A percentile compares a stretch with the other conserved stretches of the same genome.
Conservation (phyloP, 2,329 filamentous ascomycete species). For the Emmonsiellopsis sp. region DNA sequence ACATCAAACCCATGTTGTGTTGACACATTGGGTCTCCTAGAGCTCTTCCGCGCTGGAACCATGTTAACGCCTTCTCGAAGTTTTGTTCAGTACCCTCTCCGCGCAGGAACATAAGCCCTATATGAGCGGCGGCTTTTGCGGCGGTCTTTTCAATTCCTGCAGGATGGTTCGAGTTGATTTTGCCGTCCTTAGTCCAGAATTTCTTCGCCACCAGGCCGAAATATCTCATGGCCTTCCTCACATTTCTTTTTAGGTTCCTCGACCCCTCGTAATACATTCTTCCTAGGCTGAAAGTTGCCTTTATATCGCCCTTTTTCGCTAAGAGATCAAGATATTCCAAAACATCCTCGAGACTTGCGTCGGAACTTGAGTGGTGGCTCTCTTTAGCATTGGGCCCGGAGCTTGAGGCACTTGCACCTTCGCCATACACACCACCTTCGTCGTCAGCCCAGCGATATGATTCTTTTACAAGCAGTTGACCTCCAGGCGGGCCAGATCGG, state of each 20-base stretch:
- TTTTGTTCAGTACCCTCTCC: slow-evolving; percentile 77
- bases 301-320: slow-evolving; percentile 80
- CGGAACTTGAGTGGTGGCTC: slow-evolving; percentile 65
- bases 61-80: slow-evolving; percentile 63
- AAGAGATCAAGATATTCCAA: slow-evolving; percentile 88
- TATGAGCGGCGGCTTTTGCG: slow-evolving; percentile 72
- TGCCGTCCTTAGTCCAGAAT: slow-evolving; percentile 77
- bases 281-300: slow-evolving; percentile 76
- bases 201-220: slow-evolving; percentile 70
- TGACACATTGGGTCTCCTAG: slow-evolving; percentile 76
- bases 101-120: slow-evolving; percentile 81
- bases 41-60: slow-evolving; percentile 71
- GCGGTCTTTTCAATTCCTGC: slow-evolving; percentile 67
- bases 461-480: slow-evolving; percentile 65
- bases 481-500: slow-evolving; percentile 81
- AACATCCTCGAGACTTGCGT: slow-evolving; percentile 84
- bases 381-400: slow-evolving; percentile 73
- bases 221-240: slow-evolving; percentile 65
- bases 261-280: slow-evolving; percentile 84
- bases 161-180: slow-evolving; percentile 58
- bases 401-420: slow-evolving; percentile 84
- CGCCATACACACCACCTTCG: slow-evolving; percentile 83
- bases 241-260: slow-evolving; percentile 61
- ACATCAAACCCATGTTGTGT: slow-evolving; percentile 74
- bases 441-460: slow-evolving; percentile 84